Conservation (phyloP, 768 basidiomycete genomes). For the Pleurotus sapidus region DNA sequence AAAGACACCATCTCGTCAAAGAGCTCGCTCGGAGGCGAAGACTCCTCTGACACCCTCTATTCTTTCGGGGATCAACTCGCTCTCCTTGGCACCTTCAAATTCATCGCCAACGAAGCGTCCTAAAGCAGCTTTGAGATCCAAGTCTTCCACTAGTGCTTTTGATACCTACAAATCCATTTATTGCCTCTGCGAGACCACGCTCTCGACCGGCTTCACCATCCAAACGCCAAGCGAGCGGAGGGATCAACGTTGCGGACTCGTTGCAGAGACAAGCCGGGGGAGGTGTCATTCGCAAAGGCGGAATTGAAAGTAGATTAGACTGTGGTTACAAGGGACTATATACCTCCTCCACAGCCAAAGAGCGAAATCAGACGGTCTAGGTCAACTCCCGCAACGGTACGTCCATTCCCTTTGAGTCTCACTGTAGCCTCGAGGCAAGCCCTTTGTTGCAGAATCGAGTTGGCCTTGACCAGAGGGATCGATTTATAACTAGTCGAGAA, state of each 20-base stretch:
- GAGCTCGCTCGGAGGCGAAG: conserved; percentile 47
- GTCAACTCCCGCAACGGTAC: conserved; percentile 64
- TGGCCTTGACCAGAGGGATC: conserved; percentile 48
- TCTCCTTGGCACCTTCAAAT: conserved; percentile 34
- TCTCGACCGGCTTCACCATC: conserved; percentile 63
- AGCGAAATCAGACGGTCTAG: conserved; percentile 67
- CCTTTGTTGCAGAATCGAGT: conserved; percentile 38
- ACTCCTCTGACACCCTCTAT: conserved; percentile 50
- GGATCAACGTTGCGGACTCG: conserved; percentile 48
- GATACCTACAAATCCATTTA: conserved; percentile 65
- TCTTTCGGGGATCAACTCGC: conserved; percentile 35
- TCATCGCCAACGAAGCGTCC: conserved; percentile 22
- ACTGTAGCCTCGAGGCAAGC: conserved; percentile 2
- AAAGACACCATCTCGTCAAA: conserved; percentile 46
- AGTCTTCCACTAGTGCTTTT: conserved; percentile 31
- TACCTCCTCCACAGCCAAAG: conserved; percentile 59
- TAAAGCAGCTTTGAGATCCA: conserved; percentile 12
- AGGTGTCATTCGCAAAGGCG: conserved; percentile 75
- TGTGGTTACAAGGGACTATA: conserved; percentile 75
- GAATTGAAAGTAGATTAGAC: conserved; percentile 75
- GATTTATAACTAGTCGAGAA: conserved; percentile 68
- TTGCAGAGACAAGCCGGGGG: conserved; percentile 60
- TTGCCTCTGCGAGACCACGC: conserved; percentile 42
- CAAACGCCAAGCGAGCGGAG: conserved; percentile 51
- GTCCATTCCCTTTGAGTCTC: conserved; percentile 16